Evolutionary conservation across 208 protist species (phyloP), one percentile per base, ranked within the genome.

Genomic region (Zelonia costaricensis): DNA sequence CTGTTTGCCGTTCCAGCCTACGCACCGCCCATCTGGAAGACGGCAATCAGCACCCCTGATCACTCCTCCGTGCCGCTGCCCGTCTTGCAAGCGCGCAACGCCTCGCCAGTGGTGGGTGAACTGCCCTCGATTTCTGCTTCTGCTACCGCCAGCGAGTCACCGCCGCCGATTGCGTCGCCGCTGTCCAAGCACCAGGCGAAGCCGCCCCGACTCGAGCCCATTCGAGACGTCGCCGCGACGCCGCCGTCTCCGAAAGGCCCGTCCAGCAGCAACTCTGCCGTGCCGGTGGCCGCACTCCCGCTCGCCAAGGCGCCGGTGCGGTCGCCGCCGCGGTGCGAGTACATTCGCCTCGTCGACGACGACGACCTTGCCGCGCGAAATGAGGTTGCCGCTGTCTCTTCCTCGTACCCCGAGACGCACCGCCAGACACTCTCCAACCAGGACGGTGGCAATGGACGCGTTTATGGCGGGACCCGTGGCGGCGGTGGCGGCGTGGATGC

Each of bases 1-100:
- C 69, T 94, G 4, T 91, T 94, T 71, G 83, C 86, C 16, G 88
- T 94, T 22, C 88, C 88, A 1, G 85, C 88, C 16, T 94, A 92
- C 57, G 76, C 61, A 13, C 85, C 82, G 44, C 85, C 88, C 0
- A 83, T 94, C 28, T 94, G 88, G 86, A 68, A 56, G 44, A 89
- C 82, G 7, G 72, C 63, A 13, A 12, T 9, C 10, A 0, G 55
- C 8, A 12, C 36, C 28, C 22, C 30, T 15, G 55, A 70, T 2
- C 33, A 46, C 36, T 22, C n/a, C 15, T 33, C 56, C 15, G n/a
- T n/a, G 20, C 43, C 46, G 43, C 49, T 52, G 12, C 47, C 58
- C 8, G 9, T 15, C 2, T 0, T 71, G 4, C 56, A 63, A 4
- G 43, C 46, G 18, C 20, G 28, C 3, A 7, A 36, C 36, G 25